Evolutionary conservation across 1,284 basidiomycete species (phyloP), one percentile per base, ranked within the genome.

Genomic region (Ceratobasidium sp.): DNA sequence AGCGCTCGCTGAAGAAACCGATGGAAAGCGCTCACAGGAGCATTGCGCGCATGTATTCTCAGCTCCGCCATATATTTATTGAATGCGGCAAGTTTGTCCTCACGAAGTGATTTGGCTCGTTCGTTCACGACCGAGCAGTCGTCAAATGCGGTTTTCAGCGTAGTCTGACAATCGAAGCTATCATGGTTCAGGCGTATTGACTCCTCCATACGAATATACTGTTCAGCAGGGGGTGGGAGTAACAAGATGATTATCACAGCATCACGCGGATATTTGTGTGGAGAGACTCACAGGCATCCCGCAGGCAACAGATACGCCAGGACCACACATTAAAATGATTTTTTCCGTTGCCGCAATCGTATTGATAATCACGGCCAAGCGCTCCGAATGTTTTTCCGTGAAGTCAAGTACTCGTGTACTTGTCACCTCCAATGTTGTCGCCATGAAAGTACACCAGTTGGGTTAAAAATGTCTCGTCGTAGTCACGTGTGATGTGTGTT

Each of bases 61-160:
- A 46, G 23, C 14, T 7, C 23, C 14, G 57, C 19, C 27, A 49
- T 59, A 1, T 19, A 3, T 21, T 47, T 46, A 14, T 59, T 59
- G 29, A 30, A 59, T 16, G 44, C 42, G 2, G 25, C 42, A 2
- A 59, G 13, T 21, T 46, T 59, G 16, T 59, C 57, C 25, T 58
- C 39, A 16, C 21, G 39, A 1, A 58, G 5, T 7, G 2, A 29
- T 7, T 44, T 58, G 36, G 56, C 39, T 6, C 14, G 14, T 1
- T 25, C 2, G 23, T 27, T 57, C 1, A n/a, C 1, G 14, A 3
- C 2, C 39, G 56, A 57, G n/a, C 36, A 57, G 11, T 57, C 56
- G 11, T 41, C n/a, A 5, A 44, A 16, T 14, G 27, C 27, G 21
- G 6, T 27, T 1, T n/a, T 16, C 39, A 57, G 23, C 23, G 39